Percentiles rank a stretch among this genome's conserved stretches.
Evolutionary conservation across 2,329 filamentous ascomycete genomes (phyloP).

Genomic region (Plenodomus tracheiphilus): DNA sequence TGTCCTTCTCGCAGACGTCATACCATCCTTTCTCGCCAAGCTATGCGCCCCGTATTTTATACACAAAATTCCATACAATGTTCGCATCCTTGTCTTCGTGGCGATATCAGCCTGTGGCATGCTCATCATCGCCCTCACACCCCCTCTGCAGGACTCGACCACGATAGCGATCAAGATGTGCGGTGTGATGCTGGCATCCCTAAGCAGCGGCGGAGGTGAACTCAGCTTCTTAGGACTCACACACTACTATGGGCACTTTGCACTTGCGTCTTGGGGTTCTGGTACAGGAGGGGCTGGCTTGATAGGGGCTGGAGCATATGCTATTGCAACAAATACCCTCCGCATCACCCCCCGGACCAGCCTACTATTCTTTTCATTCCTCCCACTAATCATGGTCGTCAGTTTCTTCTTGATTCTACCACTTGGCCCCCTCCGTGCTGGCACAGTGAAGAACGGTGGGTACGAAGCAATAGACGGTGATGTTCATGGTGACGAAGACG

Average conservation of each 20-base stretch:
- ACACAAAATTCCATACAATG: slow-evolving; percentile 77
- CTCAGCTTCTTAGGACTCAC: slow-evolving; percentile 88
- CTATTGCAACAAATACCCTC: slow-evolving; percentile 79
- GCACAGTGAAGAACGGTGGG: slow-evolving; percentile 46
- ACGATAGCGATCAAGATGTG: slow-evolving; percentile 75
- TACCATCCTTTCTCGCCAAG: slow-evolving; percentile 87
- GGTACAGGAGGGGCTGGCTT: slow-evolving; percentile 89
- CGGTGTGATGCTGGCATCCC: slow-evolving; percentile 81
- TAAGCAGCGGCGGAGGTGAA: slow-evolving; percentile 86
- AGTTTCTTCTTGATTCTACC: slow-evolving; percentile 87
- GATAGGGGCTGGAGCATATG: slow-evolving; percentile 84
- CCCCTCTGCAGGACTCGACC: slow-evolving; percentile 58
- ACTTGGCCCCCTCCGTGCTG: slow-evolving; percentile 62
- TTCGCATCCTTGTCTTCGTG: slow-evolving; percentile 75
- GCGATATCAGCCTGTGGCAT: slow-evolving; percentile 79
- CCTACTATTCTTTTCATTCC: slow-evolving; percentile 73
- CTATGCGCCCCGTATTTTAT: slow-evolving; percentile 92
- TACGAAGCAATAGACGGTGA: slow-evolving; percentile 60
- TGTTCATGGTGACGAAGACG: slow-evolving; percentile 24
- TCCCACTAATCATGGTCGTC: slow-evolving; percentile 80
- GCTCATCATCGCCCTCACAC: slow-evolving; percentile 83
- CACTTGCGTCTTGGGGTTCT: slow-evolving; percentile 87
- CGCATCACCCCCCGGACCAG: slow-evolving; percentile 74
- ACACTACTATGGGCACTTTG: slow-evolving; percentile 88
- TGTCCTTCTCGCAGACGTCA: slow-evolving; percentile 88